Evolutionary conservation across 768 basidiomycete genomes (phyloP).

Genomic region (Leucocoprinus leucothites): DNA sequence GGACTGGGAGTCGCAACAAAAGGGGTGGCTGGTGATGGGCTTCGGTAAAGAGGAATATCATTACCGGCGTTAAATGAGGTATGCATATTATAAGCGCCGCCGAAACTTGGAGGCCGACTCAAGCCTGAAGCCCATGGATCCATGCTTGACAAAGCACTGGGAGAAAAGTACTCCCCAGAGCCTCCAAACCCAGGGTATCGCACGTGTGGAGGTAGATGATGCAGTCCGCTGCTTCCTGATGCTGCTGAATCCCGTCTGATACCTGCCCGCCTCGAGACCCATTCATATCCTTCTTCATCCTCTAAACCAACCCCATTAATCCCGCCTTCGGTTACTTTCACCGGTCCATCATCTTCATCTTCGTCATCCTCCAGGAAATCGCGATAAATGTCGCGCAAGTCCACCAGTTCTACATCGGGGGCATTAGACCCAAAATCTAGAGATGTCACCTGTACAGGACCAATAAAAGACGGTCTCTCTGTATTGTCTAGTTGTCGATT

Average conservation of each 20-base stretch:
- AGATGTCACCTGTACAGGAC: constrained; percentile 82
- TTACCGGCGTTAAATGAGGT: constrained; percentile 16
- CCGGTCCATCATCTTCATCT: constrained; percentile 50
- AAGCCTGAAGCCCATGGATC: constrained; percentile 6
- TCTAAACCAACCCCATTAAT: constrained; percentile 22
- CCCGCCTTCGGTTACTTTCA: constrained; percentile 47
- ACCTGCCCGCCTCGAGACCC: constrained; percentile 68
- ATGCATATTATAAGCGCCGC: not conserved
- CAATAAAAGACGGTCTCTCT: constrained; percentile 89
- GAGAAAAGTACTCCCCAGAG: constrained; percentile 55
- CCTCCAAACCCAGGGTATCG: constrained; percentile 56
- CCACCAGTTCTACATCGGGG: constrained; percentile 88
- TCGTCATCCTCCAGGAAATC: constrained; percentile 91
- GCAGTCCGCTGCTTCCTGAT: constrained; percentile 55
- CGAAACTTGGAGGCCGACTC: not conserved
- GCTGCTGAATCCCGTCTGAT: constrained; percentile 39
- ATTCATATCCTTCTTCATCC: constrained; percentile 79
- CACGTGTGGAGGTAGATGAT: constrained; percentile 71
- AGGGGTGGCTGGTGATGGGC: constrained; percentile 32
- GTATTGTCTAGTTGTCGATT: constrained; percentile 73
- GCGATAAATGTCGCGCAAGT: constrained; percentile 89
- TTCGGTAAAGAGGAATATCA: constrained; percentile 29
- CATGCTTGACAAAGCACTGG: constrained; percentile 27
- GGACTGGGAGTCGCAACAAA: constrained; percentile 21
- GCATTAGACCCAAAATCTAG: constrained; percentile 82